These are phyloP conservation scores for Chlamydomonas incerta DNA, from an alignment of 139 green algal species.

Conservation along the genomic window DNA sequence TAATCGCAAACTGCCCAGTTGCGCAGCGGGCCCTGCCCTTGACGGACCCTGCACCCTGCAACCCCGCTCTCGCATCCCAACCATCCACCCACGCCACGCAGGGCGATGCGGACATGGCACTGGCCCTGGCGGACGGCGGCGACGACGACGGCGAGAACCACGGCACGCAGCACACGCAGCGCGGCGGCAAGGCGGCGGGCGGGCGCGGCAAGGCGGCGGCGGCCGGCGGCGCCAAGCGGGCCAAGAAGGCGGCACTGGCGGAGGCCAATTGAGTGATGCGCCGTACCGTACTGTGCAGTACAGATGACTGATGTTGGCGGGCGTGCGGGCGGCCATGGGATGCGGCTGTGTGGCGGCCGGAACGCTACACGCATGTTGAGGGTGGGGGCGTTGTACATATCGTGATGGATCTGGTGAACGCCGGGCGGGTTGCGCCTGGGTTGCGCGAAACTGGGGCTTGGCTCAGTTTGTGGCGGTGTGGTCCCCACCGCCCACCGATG, in stretches of 20 bases:
- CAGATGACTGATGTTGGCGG: too few relatives aligned
- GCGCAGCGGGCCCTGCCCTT: background rate
- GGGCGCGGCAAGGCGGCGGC: conserved; percentile 3
- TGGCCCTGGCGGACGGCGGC: too few relatives aligned
- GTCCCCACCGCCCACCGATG: too few relatives aligned
- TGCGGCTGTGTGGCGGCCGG: too few relatives aligned
- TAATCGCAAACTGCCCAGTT: background rate
- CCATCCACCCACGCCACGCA: background rate
- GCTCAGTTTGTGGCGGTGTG: too few relatives aligned
- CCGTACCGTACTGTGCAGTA: too few relatives aligned
- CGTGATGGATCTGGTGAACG: too few relatives aligned
- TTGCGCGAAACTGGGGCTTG: too few relatives aligned
- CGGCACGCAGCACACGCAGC: background rate
- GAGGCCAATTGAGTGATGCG: conserved; percentile 3
- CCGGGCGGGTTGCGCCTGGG: too few relatives aligned
- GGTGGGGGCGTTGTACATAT: too few relatives aligned
- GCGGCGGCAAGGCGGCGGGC: background rate
- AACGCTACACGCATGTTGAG: too few relatives aligned
- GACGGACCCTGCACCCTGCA: background rate
- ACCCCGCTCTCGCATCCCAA: background rate
- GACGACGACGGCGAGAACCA: background rate
- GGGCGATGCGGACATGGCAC: background rate
- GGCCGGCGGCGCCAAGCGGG: conserved; percentile 17
- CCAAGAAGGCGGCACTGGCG: conserved; percentile 4
- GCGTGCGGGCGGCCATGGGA: too few relatives aligned